Base-by-base conservation (phyloP, 495 filamentous ascomycete genomes). In the Xylaria venustula region DNA sequence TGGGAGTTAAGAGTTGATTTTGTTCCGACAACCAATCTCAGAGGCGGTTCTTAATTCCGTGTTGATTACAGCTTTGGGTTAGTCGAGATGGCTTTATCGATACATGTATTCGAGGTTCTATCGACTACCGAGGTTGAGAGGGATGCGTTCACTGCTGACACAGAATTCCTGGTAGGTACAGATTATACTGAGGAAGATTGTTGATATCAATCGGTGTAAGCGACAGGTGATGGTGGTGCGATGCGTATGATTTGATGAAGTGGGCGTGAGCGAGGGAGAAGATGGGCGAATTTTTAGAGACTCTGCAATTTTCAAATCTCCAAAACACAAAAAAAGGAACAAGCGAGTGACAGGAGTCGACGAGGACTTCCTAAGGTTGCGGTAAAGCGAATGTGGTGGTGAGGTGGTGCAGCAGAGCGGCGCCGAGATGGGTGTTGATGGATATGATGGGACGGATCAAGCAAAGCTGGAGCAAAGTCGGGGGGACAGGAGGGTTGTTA, bases 301-400 rank as follows among this genome's bases (percentile, higher is more conserved):
- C 66, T 64, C 64, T 64, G 64, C 56, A 65, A 62, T 76, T 51
- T 51, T 64, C 69, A 69, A 71, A 73, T 73, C 70, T 73, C 71
- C 67, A 69, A 72, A 72, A 74, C 70, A 71, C 66, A 72, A 74
- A 73, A 71, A 73, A 68, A 74, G 70, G 67, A 77, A 79, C 73
- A 79, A 84, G 81, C 80, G 81, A 85, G 79, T 82, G 82, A 83
- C 80, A 83, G 82, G 82, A 85, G 81, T 76, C 82, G 71, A 79
- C 82, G 81, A 85, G 82, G 82, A 81, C 81, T 83, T 84, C 82
- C 82, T 81, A 68, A 64, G 63, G 67, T 74, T 70, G 66, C 64
- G 68, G 65, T 72, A 77, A 77, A 82, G 79, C 78, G 78, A 81
- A 69, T 66, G 78, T 79, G 77, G 47, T 67, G 75, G 76, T 73